These are phyloP conservation scores for Nannizzia gypsea DNA, from an alignment of 2,329 filamentous ascomycete species.

Conservation along the genomic window DNA sequence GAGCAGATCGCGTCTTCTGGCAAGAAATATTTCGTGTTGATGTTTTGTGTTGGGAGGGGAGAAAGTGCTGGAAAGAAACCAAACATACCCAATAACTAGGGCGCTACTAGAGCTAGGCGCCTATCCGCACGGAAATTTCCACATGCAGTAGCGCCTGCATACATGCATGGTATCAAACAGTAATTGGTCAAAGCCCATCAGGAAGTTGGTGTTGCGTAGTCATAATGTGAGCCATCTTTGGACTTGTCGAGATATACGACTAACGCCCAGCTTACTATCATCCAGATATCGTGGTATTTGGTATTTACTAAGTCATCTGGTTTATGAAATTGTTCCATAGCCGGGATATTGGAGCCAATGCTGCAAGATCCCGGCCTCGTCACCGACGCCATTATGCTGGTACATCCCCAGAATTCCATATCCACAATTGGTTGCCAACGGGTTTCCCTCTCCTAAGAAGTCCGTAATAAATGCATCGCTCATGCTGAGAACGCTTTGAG, in stretches of 20 bases:
- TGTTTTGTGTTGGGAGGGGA: not conserved
- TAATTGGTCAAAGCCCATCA: not conserved
- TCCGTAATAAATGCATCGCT: too few relatives aligned
- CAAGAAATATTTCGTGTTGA: not conserved
- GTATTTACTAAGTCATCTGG: not conserved
- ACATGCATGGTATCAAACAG: not conserved
- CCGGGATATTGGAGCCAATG: not conserved
- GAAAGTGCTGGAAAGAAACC: not conserved
- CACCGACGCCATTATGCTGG: too few relatives aligned
- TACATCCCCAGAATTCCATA: too few relatives aligned
- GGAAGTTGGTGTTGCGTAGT: not conserved
- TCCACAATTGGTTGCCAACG: too few relatives aligned
- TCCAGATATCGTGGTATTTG: not conserved
- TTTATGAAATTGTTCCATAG: not conserved
- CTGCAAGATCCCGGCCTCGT: not conserved
- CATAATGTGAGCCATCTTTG: not conserved
- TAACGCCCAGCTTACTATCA: not conserved
- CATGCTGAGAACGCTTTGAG: too few relatives aligned
- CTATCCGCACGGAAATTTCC: not conserved
- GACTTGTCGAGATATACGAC: not conserved
- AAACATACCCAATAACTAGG: not conserved
- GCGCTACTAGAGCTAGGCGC: not conserved
- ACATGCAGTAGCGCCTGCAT: not conserved
- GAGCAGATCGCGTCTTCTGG: not conserved
- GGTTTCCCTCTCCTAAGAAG: too few relatives aligned